These are phyloP conservation scores for Spathaspora passalidarum DNA, from an alignment of 805 yeast species.

Conservation along the genomic window DNA sequence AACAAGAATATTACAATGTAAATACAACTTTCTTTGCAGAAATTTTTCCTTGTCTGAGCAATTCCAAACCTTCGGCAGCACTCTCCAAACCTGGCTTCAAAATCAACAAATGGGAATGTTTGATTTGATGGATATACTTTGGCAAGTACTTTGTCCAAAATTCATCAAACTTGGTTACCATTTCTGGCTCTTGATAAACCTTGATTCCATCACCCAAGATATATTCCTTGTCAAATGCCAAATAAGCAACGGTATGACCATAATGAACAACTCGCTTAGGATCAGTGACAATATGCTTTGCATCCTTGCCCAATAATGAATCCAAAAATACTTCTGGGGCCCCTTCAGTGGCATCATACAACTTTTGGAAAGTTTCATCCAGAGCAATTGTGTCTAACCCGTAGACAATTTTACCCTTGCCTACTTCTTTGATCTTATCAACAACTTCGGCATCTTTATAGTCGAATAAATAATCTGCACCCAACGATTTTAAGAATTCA, in stretches of 20 bases:
- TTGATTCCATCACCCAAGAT: slow-evolving; percentile 4
- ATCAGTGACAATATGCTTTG: slow-evolving; percentile 7
- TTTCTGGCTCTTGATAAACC: slow-evolving; percentile 9
- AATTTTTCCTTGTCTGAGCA: slow-evolving; percentile 37
- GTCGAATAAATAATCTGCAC: slow-evolving; percentile 30
- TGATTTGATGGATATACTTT: slow-evolving; percentile 13
- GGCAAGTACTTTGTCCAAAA: slow-evolving; percentile 24
- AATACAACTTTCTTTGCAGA: slow-evolving; percentile 45
- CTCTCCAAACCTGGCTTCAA: slow-evolving; percentile 24
- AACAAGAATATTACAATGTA: too few species aligned
- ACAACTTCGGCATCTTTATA: slow-evolving; percentile 23
- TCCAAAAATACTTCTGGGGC: slow-evolving; percentile 17
- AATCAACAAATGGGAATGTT: slow-evolving; percentile 20
- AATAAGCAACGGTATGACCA: slow-evolving; percentile 14
- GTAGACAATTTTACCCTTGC: slow-evolving; percentile 19
- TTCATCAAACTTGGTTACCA: slow-evolving; percentile 11
- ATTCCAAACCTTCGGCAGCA: slow-evolving; percentile 33
- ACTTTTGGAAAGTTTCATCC: slow-evolving; percentile 19
- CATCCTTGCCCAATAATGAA: slow-evolving; percentile 16
- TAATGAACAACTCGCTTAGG: slow-evolving; percentile 12
- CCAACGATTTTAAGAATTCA: slow-evolving; percentile 20
- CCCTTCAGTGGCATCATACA: slow-evolving; percentile 27
- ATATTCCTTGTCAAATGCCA: slow-evolving; percentile 12
- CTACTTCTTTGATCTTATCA: slow-evolving; percentile 17
- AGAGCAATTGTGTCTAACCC: slow-evolving; percentile 28